phyloP scores from a whole-genome alignment of 2,329 filamentous ascomycete species.

The Cladosporium sphaerospermum region DNA sequence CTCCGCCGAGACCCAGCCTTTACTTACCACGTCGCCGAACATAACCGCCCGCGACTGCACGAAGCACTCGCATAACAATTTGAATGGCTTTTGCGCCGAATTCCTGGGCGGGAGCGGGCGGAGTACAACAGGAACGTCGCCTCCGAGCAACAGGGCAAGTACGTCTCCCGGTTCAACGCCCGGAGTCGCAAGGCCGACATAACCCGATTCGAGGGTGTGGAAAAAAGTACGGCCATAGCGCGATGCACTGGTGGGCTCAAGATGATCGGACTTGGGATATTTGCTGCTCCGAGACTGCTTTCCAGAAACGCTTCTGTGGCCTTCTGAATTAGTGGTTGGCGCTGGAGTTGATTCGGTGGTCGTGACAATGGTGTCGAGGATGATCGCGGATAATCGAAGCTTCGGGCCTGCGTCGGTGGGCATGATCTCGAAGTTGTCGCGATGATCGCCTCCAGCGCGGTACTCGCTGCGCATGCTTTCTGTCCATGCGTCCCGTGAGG shows the following conservation, averaged over 20 bases:
- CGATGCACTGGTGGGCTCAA: not conserved
- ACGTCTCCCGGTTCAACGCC: conserved; percentile 21
- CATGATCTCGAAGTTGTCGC: conserved; percentile 23
- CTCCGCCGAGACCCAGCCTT: conserved; percentile 17
- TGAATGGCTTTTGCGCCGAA: conserved; percentile 16
- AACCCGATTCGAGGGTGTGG: conserved; percentile 18
- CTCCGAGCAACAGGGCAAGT: conserved; percentile 22
- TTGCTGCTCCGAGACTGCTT: too few relatives aligned
- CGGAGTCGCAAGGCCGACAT: conserved; percentile 22
- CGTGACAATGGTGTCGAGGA: conserved; percentile 21
- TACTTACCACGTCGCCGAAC: conserved; percentile 20
- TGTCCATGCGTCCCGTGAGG: conserved; percentile 21
- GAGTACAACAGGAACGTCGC: conserved; percentile 27
- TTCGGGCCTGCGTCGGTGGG: conserved; percentile 11
- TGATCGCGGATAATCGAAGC: conserved; percentile 22
- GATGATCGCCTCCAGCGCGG: conserved; percentile 22
- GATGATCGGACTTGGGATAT: not conserved
- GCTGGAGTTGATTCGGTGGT: conserved; percentile 17
- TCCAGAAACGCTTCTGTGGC: not conserved
- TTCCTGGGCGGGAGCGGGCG: conserved; percentile 14
- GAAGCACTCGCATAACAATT: conserved; percentile 27
- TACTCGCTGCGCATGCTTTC: conserved; percentile 21
- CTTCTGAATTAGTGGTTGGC: not conserved
- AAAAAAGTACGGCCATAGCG: conserved; percentile 25
- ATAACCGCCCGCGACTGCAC: conserved; percentile 21